Evolutionary conservation across 805 yeast genomes (phyloP), one percentile per base, ranked within the genome.

Genomic region (Ogataea kodamae): DNA sequence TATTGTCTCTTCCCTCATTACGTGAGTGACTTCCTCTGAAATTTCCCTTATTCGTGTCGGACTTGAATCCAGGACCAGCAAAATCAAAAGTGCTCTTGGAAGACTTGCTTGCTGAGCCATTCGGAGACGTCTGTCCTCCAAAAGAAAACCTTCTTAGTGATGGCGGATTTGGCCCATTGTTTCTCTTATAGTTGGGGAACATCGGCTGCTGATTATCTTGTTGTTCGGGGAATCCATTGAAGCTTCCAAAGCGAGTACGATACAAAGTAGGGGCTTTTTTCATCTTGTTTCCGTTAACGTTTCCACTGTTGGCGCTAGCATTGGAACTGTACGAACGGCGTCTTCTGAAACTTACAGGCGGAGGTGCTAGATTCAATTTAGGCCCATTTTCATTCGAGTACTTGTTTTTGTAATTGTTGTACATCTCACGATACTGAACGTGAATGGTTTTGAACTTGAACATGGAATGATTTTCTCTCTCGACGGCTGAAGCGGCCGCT

Each of bases 401-500:
- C 28, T 53, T 51, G 52, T 52, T 60, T 52, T 55, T 50, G 31
- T 43, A 52, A 25, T 57, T 54, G 39, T 60, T 66, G 41, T 68
- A 65, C 49, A 77, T 58, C 54, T 83, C 92, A 37, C 84, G 73
- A 54, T 81, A 84, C 57, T 85, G 94, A 28, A 87, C 96, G 56
- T 83, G 92, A 67, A 87, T 81, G 6, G 90, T 81, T 54, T 72
- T 79, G 38, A 74, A 76, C 49, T 75, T 62, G 52, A 87, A 76
- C 55, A 79, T 72, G 3, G 94, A 70, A 59, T 86, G 95, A 53
- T 88, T 86, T 52, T 84, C 92, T 42, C 78, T 69, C 56, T 86
- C 94, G 34, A 87, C 85, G 1, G 96, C 95, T 29, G 84, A 70
- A 5, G 92, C 94, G 6, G 95, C 95, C 14, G 92, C 75, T 14